Conservation (phyloP, 805 yeast species). For the Saturnispora dispora region DNA sequence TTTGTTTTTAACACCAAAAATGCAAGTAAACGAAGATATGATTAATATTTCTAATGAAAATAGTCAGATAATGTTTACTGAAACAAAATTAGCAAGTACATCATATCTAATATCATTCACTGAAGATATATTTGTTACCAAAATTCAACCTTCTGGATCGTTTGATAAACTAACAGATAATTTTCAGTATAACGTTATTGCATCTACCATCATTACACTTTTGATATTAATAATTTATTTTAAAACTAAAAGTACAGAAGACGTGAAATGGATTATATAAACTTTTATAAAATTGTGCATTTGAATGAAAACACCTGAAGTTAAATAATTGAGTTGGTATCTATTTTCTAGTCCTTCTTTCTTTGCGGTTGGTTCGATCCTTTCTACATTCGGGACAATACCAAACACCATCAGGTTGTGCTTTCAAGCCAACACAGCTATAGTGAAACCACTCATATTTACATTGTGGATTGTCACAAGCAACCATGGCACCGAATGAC, state of each 20-base stretch:
- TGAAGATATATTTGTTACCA: constrained; percentile 68
- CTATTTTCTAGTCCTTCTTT: constrained; percentile 3
- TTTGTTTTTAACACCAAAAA: constrained; percentile 39
- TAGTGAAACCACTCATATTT: constrained; percentile 57
- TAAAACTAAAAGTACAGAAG: constrained; percentile 13
- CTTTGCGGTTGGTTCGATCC: constrained; percentile 9
- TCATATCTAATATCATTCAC: constrained; percentile 58
- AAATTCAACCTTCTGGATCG: constrained; percentile 70
- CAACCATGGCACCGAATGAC: constrained; percentile 66
- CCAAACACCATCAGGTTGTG: constrained; percentile 95
- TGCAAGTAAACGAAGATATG: constrained; percentile 44
- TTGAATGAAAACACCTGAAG: neutral
- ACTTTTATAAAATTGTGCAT: neutral
- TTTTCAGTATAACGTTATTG: constrained; percentile 59
- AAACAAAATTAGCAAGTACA: constrained; percentile 78
- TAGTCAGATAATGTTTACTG: constrained; percentile 32
- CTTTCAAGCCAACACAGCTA: constrained; percentile 81
- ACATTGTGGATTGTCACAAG: constrained; percentile 53
- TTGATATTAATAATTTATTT: constrained; percentile 37
- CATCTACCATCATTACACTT: constrained; percentile 50
- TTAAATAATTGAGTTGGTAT: too few relatives aligned
- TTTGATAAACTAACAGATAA: constrained; percentile 64
- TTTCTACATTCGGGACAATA: constrained; percentile 81
- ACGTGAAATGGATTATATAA: constrained; percentile 7
- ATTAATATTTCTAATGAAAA: constrained; percentile 26